These are phyloP conservation scores for Imleria badia DNA, from an alignment of 768 basidiomycete species.

Conservation along the genomic window DNA sequence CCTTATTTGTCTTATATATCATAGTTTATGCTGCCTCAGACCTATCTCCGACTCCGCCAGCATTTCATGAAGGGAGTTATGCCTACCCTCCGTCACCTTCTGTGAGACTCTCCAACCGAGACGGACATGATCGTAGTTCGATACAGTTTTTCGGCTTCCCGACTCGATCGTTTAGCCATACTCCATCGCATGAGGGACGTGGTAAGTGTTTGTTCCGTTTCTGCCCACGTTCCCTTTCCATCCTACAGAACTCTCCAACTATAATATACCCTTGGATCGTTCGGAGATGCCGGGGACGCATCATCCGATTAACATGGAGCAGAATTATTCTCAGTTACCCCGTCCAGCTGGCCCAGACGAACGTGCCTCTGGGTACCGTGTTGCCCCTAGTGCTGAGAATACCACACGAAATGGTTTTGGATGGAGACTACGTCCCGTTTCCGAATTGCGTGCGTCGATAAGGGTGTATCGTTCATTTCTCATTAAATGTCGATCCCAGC, in stretches of 20 bases:
- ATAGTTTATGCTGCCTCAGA: conserved; percentile 31
- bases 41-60: conserved; percentile 37
- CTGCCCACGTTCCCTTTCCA: not conserved
- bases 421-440: conserved; percentile 63
- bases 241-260: conserved; percentile 4
- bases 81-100: conserved; percentile 2
- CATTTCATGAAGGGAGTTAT: conserved; percentile 16
- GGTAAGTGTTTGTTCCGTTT: conserved; percentile 5
- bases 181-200: not conserved
- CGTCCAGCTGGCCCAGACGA: not conserved
- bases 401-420: conserved; percentile 42
- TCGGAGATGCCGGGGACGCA: not conserved
- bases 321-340: not conserved
- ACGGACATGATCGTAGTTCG: not conserved
- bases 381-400: not conserved
- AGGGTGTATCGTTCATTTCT: not conserved
- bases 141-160: not conserved
- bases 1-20: not conserved
- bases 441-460: conserved; percentile 59
- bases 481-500: conserved; percentile 46
- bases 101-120: not conserved
- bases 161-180: not conserved
- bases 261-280: not conserved
- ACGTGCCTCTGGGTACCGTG: not conserved
- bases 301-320: not conserved